Evolutionary conservation across 352 stramenopile genomes (phyloP), one percentile per base, ranked within the genome.

Genomic region (Peronospora destructor): DNA sequence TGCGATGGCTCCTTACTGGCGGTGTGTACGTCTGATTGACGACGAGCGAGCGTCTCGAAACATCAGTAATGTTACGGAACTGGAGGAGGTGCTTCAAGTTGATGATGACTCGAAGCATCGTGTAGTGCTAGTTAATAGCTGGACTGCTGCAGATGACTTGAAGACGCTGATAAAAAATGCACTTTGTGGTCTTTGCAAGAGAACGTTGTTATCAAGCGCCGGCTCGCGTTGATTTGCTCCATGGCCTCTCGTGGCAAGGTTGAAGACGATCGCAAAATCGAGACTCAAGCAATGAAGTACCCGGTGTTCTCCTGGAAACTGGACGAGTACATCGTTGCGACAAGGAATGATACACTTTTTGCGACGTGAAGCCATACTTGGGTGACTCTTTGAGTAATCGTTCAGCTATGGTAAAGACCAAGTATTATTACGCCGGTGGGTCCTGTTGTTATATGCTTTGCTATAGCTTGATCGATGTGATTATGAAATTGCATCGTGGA

Each of bases 121-220:
- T 19, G 3, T 61, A 13, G 26, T 61, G 23, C 32, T 61, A 11
- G 25, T 61, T 45, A 39, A 61, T 16, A 45, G 45, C 1, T 50
- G 30, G 45, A 55, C 37, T 30, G 14, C 11, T 35, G 16, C 29
- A 41, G 21, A 48, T 17, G 1, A 1, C 6, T 47, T 42, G 14
- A 35, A 4, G 26, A 12, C 43, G 12, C 21, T 56, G 16, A 41
- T 25, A 29, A 0, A 16, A 40, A 17, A 9, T 51, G 53, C 10
- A 9, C 21, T 0, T 1, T 3, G 6, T 61, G 45, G 45, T 49
- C 56, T 7, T 17, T 47, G 11, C 6, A 45, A 0, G 29, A 10
- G 4, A 16, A 38, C 8, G 14, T 16, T n/a, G 19, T n/a, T 0
- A 49, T 19, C 14, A 25, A 33, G 32, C 45, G 39, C 23, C 45